A percentile compares a stretch with the other conserved stretches of the same genome.
These are phyloP conservation scores for Canavalia gladiata DNA, from an alignment of 306 rosid species.

Conservation along the genomic window DNA sequence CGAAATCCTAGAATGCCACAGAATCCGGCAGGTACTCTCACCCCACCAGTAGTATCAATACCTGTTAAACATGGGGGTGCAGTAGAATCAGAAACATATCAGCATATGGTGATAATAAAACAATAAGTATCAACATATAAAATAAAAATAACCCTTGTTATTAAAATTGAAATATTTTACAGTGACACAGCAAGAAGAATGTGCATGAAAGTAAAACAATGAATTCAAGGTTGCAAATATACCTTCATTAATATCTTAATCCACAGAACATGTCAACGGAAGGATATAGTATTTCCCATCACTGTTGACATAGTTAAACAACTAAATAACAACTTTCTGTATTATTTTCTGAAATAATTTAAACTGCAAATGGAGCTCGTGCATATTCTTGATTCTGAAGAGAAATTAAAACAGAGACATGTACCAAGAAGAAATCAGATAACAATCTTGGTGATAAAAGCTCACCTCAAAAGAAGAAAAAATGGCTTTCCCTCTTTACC, in stretches of 20 bases:
- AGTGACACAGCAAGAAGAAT: neutral
- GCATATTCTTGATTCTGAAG: neutral
- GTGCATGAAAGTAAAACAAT: neutral
- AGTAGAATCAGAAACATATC: constrained; percentile 41
- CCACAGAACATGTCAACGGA: neutral
- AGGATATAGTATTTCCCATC: neutral
- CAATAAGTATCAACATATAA: neutral
- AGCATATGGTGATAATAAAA: neutral
- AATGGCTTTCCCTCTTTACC: neutral
- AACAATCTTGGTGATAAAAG: neutral
- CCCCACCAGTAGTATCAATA: constrained; percentile 91
- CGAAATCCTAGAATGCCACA: constrained; percentile 96
- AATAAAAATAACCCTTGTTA: neutral
- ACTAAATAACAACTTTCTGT: constrained; percentile 1
- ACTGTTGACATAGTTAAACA: constrained; percentile 9
- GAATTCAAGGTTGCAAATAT: constrained; percentile 20
- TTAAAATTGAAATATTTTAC: constrained; percentile 4
- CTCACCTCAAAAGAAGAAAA: neutral
- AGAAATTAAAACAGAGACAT: neutral
- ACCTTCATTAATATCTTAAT: constrained; percentile 21
- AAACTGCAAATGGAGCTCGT: neutral
- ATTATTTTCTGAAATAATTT: neutral
- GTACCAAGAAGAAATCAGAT: constrained; percentile 2
- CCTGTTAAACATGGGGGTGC: constrained; percentile 60
- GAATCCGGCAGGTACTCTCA: constrained; percentile 94